Evolutionary conservation across 2,329 filamentous ascomycete genomes (phyloP), one percentile per base, ranked within the genome.

Genomic region (Didymellaceae sp.): DNA sequence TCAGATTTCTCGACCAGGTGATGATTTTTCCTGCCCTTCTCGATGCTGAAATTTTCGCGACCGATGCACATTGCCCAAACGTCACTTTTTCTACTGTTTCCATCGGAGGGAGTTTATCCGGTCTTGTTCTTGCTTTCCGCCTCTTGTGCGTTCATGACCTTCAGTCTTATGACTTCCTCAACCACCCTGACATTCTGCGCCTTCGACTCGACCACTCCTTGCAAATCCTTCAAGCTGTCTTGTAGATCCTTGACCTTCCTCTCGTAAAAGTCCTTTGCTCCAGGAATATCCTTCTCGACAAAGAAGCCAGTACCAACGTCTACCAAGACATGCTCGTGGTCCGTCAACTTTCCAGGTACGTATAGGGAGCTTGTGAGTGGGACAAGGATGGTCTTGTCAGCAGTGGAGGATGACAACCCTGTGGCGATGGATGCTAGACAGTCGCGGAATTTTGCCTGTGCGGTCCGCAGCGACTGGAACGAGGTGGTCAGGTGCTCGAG

Each of bases 291-390:
- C 78, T 99, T 99, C 76, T 97, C 92, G 44, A 97, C 87, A 68
- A 91, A 92, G 72, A 95, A 97, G 0, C 93, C 93, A 1, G 93
- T 97, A 16, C 93, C 93, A 16, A 97, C 86, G 73, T 97, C 93
- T 31, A 97, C 91, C 51, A 97, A 55, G 18, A 74, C 70, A 28
- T 71, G 65, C 39, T 63, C 60, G 24, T 61, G 56, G 30, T 64
- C 62, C 7, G 88, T 82, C 31, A 97, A 80, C 30, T 83, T 86
- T 24, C 93, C 95, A 20, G 89, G 88, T 13, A 99, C 93, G 75
- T 99, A 99, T 22, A 99, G 82, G 1, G 92, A 97, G 65, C 90
- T 94, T 10, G 94, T 99, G 55, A 99, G 77, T 0, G 95, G 94
- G n/a, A 99, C 91, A 16, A 99, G 83, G 38, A 97, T 88, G 6